Percentiles rank a stretch among this genome's conserved stretches.
Evolutionary conservation across 2,329 filamentous ascomycete genomes (phyloP).

Genomic region (Periconia sp.): DNA sequence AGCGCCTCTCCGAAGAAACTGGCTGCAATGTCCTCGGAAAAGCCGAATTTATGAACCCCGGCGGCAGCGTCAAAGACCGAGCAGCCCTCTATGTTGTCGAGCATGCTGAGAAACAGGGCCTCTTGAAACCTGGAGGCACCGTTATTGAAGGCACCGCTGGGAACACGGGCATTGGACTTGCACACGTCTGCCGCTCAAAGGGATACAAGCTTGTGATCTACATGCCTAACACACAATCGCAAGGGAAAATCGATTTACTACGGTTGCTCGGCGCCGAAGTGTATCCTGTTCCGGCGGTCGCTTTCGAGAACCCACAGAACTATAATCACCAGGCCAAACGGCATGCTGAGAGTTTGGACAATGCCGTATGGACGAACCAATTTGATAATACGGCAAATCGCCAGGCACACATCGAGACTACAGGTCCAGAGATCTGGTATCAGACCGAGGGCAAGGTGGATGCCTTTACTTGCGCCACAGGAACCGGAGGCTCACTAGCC

Average conservation of each 20-base stretch:
- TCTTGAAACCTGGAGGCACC: constrained; percentile 84
- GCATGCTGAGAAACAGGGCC: constrained; percentile 87
- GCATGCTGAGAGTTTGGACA: constrained; percentile 84
- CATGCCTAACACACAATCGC: constrained; percentile 98
- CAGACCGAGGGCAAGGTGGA: constrained; percentile 87
- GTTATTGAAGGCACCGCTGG: constrained; percentile 97
- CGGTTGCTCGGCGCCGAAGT: constrained; percentile 92
- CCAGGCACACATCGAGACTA: constrained; percentile 93
- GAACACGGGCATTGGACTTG: constrained; percentile 97
- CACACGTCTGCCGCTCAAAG: constrained; percentile 90
- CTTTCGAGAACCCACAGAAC: constrained; percentile 93
- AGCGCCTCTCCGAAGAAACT: constrained; percentile 85
- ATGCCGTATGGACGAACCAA: constrained; percentile 98
- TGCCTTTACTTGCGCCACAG: constrained; percentile 94
- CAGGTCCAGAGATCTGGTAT: constrained; percentile 94
- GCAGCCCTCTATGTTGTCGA: constrained; percentile 93
- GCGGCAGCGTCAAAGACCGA: constrained; percentile 94
- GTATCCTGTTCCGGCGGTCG: constrained; percentile 91
- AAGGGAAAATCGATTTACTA: constrained; percentile 95
- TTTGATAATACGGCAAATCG: constrained; percentile 97
- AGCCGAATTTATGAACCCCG: constrained; percentile 98
- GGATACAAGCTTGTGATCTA: constrained; percentile 98
- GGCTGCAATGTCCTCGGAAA: constrained; percentile 95
- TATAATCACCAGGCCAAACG: constrained; percentile 96
- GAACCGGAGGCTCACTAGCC: constrained; percentile 89